Conservation (phyloP, 352 stramenopile genomes). For the Phytopythium aichiense region DNA sequence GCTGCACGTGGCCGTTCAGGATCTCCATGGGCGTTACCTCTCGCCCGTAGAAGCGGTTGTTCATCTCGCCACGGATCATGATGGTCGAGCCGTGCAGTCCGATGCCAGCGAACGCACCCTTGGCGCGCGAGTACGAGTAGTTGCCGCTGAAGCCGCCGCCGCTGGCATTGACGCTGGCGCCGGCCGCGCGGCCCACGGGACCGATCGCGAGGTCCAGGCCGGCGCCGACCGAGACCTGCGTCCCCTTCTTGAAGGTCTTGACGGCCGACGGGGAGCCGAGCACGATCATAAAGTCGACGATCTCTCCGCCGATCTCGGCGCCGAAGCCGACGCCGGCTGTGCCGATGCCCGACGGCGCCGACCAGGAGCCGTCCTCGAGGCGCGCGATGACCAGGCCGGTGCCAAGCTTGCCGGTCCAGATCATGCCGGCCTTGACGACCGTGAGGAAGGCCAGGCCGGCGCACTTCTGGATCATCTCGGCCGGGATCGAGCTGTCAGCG, state of each 20-base stretch:
- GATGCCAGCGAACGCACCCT: constrained; percentile 74
- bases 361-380: constrained; percentile 82
- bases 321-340: constrained; percentile 80
- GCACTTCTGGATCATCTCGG: constrained; percentile 77
- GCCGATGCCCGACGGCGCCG: constrained; percentile 75
- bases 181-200: constrained; percentile 60
- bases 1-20: constrained; percentile 65
- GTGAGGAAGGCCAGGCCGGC: constrained; percentile 80
- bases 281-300: constrained; percentile 89
- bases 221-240: constrained; percentile 75
- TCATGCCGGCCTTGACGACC: constrained; percentile 80
- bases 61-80: constrained; percentile 81
- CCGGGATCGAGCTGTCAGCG: constrained; percentile 72
- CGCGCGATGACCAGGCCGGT: constrained; percentile 78
- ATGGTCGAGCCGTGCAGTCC: constrained; percentile 83
- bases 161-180: constrained; percentile 74
- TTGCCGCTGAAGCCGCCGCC: constrained; percentile 75
- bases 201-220: constrained; percentile 74
- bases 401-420: constrained; percentile 83
- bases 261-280: constrained; percentile 67
- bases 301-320: constrained; percentile 79
- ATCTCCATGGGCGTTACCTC: constrained; percentile 82
- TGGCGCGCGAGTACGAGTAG: constrained; percentile 85
- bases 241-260: constrained; percentile 82
- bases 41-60: constrained; percentile 78